A percentile compares a stretch with the other conserved stretches of the same genome.
phyloP scores from a whole-genome alignment of 768 basidiomycete species.

The Dioszegia hungarica region DNA sequence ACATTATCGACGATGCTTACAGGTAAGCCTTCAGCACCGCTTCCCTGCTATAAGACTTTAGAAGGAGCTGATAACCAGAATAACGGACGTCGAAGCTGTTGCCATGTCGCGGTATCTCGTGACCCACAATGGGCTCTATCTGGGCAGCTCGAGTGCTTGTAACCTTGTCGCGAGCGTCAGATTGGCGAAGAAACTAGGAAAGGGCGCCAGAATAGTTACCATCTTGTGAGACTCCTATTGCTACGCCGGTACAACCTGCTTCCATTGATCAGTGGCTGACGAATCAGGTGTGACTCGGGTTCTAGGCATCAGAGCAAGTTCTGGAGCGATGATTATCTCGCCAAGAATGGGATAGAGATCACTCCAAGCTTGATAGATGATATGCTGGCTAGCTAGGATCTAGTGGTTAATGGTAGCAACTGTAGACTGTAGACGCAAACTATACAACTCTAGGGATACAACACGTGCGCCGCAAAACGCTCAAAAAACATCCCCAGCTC shows the following conservation, averaged over 20 bases:
- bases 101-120: conserved; percentile 93
- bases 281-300: conserved; percentile 79
- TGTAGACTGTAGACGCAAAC: too few relatives aligned
- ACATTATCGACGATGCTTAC: conserved; percentile 83
- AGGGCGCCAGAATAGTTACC: conserved; percentile 72
- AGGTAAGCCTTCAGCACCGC: conserved; percentile 54
- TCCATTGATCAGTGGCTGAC: neutral
- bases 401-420: too few relatives aligned
- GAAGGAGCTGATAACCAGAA: conserved; percentile 52
- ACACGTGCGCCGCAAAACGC: neutral
- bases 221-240: conserved; percentile 78
- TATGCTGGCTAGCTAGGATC: conserved; percentile 12
- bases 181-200: conserved; percentile 63
- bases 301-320: conserved; percentile 82
- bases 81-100: conserved; percentile 89
- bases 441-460: neutral
- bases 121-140: conserved; percentile 80
- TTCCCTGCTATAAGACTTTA: neutral
- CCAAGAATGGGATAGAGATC: conserved; percentile 24
- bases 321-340: conserved; percentile 47
- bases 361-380: conserved; percentile 25
- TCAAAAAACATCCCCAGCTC: conserved; percentile 1
- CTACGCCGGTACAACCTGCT: neutral
- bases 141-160: conserved; percentile 93
- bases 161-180: conserved; percentile 90